phyloP scores from a whole-genome alignment of 75 land plant genomes.

The Gnetum montanum region DNA sequence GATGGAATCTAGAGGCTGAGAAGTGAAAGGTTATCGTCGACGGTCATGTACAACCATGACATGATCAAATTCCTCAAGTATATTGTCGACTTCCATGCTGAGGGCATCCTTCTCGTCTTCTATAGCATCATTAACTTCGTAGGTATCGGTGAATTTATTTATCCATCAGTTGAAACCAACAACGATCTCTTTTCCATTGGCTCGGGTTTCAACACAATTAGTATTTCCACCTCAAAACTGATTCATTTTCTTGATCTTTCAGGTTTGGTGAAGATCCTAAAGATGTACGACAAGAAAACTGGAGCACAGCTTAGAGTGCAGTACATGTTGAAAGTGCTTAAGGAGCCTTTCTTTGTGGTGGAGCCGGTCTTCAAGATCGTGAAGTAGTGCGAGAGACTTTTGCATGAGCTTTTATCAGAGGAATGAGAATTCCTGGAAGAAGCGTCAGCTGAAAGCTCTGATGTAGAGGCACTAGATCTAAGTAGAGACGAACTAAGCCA shows the following conservation, averaged over 20 bases:
- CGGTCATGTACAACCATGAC: constrained; percentile 25
- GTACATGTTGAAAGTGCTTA: constrained; percentile 65
- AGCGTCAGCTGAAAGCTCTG: too few species aligned
- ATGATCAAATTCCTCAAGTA: constrained; percentile 43
- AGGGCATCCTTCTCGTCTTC: constrained; percentile 67
- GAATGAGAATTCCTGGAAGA: too few species aligned
- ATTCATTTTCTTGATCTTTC: not conserved
- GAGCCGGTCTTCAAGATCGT: constrained; percentile 60
- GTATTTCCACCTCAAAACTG: too few species aligned
- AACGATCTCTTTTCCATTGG: not conserved
- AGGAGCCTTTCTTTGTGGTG: constrained; percentile 59
- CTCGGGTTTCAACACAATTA: not conserved
- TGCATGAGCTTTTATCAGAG: too few species aligned
- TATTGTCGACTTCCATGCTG: constrained; percentile 68
- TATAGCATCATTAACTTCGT: constrained; percentile 74
- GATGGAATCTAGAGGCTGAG: constrained; percentile 18
- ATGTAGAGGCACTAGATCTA: constrained; percentile 20
- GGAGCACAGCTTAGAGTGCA: constrained; percentile 59
- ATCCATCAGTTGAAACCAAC: too few species aligned
- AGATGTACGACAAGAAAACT: constrained; percentile 74
- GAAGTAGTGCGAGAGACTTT: constrained; percentile 66
- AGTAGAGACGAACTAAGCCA: constrained; percentile 41
- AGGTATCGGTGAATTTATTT: too few species aligned
- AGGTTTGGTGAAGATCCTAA: constrained; percentile 74
- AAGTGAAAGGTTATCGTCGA: not conserved